A percentile compares a stretch with the other conserved stretches of the same genome.
These are phyloP conservation scores for Orbilia oligospora DNA, from an alignment of 2,329 filamentous ascomycete genomes.

Conservation along the genomic window DNA sequence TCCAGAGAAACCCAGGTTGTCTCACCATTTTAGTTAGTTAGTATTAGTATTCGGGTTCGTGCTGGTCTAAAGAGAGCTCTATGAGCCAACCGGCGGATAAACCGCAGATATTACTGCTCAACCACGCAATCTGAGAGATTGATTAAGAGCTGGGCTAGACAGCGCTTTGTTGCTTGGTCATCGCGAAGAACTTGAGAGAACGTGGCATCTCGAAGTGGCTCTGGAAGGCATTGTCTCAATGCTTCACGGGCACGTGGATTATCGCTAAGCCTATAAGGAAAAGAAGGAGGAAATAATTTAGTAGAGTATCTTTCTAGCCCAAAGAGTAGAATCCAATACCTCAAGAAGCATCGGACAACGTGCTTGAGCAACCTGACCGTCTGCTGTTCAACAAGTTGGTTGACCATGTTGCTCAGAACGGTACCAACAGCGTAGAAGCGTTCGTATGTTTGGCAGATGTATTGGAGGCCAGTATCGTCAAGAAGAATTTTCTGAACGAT, in stretches of 20 bases:
- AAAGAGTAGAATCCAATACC: slow-evolving; percentile 73
- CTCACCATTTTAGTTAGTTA: not conserved
- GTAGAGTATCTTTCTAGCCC: slow-evolving; percentile 42
- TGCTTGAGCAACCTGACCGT: slow-evolving; percentile 96
- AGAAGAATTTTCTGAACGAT: slow-evolving; percentile 99
- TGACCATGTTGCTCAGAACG: slow-evolving; percentile 98
- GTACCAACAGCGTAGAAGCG: slow-evolving; percentile 98
- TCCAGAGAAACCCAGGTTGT: not conserved
- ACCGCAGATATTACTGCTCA: slow-evolving; percentile 65
- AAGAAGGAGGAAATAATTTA: not conserved
- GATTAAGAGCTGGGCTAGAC: slow-evolving; percentile 95
- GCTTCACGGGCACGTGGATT: slow-evolving; percentile 96
- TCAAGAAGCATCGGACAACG: slow-evolving; percentile 94
- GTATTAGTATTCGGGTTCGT: slow-evolving; percentile 1
- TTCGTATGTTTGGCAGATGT: slow-evolving; percentile 99
- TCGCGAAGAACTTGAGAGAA: slow-evolving; percentile 97
- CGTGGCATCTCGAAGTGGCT: slow-evolving; percentile 97
- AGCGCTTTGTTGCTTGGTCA: slow-evolving; percentile 96
- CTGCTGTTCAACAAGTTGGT: slow-evolving; percentile 96
- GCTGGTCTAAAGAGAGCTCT: not conserved
- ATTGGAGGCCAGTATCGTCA: slow-evolving; percentile 95
- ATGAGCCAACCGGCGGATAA: not conserved
- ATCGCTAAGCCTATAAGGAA: slow-evolving; percentile 82
- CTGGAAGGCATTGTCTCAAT: slow-evolving; percentile 92
- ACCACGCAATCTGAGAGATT: slow-evolving; percentile 92